These are phyloP conservation scores for Paramarasmius palmivorus DNA, from an alignment of 1,284 basidiomycete genomes.

Conservation along the genomic window DNA sequence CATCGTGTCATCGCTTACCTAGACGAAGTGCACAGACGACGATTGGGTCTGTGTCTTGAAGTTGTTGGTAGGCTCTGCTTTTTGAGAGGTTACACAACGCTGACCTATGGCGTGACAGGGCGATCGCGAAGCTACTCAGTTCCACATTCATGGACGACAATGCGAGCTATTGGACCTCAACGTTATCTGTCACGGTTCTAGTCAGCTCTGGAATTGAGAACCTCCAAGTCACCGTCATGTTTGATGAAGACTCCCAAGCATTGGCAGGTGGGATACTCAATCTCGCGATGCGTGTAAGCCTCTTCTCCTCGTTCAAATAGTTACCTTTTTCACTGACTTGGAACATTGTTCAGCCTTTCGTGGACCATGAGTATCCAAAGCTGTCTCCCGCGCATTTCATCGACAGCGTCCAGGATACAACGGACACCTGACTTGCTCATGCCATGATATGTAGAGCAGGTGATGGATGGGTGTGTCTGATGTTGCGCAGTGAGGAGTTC, in stretches of 20 bases:
- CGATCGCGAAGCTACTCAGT: constrained; percentile 27
- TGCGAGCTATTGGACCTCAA: constrained; percentile 31
- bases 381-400: constrained; percentile 27
- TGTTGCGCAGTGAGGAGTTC: constrained; percentile 21
- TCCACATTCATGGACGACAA: constrained; percentile 32
- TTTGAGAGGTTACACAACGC: too few species aligned
- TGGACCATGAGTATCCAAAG: constrained; percentile 28
- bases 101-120: background rate
- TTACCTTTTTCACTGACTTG: constrained; percentile 23
- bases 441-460: constrained; percentile 31
- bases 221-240: constrained; percentile 30
- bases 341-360: constrained; percentile 34
- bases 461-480: constrained; percentile 33
- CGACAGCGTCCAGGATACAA: constrained; percentile 21
- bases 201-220: constrained; percentile 27
- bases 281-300: constrained; percentile 32
- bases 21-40: too few species aligned
- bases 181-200: constrained; percentile 30
- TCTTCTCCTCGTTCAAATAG: background rate
- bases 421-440: constrained; percentile 28
- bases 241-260: constrained; percentile 35
- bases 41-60: too few species aligned
- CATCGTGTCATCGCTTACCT: too few species aligned
- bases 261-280: constrained; percentile 38
- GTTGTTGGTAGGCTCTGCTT: constrained; percentile 26